These are phyloP conservation scores for Zalaria sp. DNA, from an alignment of 2,329 filamentous ascomycete genomes.

Conservation along the genomic window DNA sequence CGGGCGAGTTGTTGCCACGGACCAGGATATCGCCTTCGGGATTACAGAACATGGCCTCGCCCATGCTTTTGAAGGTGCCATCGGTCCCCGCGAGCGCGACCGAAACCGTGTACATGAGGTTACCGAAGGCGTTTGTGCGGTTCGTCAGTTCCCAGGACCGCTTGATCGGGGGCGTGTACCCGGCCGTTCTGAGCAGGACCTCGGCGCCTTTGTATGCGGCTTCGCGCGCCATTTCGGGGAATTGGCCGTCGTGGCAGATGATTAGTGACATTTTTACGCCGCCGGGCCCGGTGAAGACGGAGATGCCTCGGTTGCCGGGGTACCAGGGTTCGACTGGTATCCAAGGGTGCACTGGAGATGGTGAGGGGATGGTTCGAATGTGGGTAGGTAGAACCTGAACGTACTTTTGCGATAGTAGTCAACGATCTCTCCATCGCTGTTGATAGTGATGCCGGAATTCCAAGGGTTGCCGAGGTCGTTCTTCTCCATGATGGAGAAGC, in stretches of 20 bases:
- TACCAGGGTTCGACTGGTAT: slow-evolving; percentile 14
- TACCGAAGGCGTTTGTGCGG: slow-evolving; percentile 12
- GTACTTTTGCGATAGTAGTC: slow-evolving; percentile 13
- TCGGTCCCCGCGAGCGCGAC: slow-evolving; percentile 14
- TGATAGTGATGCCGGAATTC: slow-evolving; percentile 13
- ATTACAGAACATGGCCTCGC: slow-evolving; percentile 13
- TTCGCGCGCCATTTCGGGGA: slow-evolving; percentile 15
- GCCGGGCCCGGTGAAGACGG: slow-evolving; percentile 10
- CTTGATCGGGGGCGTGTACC: slow-evolving; percentile 13
- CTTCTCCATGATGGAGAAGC: slow-evolving; percentile 18
- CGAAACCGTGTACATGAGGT: slow-evolving; percentile 13
- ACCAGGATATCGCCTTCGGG: slow-evolving; percentile 12
- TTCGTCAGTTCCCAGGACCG: slow-evolving; percentile 14
- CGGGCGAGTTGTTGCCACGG: slow-evolving; percentile 9
- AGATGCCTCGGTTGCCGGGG: slow-evolving; percentile 12
- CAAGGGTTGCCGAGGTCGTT: slow-evolving; percentile 12
- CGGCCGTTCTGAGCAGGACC: slow-evolving; percentile 12
- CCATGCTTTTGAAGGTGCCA: slow-evolving; percentile 13
- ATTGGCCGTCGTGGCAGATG: slow-evolving; percentile 16
- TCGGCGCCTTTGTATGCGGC: slow-evolving; percentile 14
- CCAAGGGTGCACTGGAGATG: slow-evolving; percentile 12
- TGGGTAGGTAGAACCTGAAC: neutral
- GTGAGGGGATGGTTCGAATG: neutral
- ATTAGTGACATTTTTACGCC: slow-evolving; percentile 13
- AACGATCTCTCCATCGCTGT: slow-evolving; percentile 10